Base-by-base conservation (phyloP, 1,139 yeast genomes). In the Debaryomyces coudertii region DNA sequence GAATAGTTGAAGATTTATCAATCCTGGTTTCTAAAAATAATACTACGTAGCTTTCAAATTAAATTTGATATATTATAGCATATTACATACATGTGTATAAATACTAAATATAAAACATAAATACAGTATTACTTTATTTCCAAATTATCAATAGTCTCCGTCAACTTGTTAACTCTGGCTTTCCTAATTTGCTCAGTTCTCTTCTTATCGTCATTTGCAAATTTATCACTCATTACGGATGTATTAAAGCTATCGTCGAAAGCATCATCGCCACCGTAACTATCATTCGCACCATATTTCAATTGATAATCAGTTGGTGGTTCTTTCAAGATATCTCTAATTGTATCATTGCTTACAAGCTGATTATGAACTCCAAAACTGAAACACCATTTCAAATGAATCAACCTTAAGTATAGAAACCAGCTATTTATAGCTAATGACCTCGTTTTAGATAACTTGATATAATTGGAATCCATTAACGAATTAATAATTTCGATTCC, bases 301-400 rank as follows among this genome's bases (percentile, higher is more conserved):
- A 47, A 49, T 44, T 66, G 66, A 47, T 59, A 73, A 25, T 64
- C 69, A 28, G 68, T 56, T 12, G 63, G 66, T 14, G 77, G 76
- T 44, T 73, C 79, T 48, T 65, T 69, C 51, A 79, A 65, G 24
- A 79, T 63, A 30, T 72, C 76, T 40, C 71, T 60, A 7, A 82
- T 66, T 23, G 63, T 68, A 6, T 73, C 73, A 58, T 80, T 83
- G 47, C 73, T 71, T 23, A 78, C 82, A 47, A 81, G 71, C 57
- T 86, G 90, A 49, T 73, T 73, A 54, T 83, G 87, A 14, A 85
- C 74, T 1, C 89, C 89, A 34, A 80, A 77, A 36, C 87, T 84
- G 57, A 82, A 85, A n/a, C 84, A 75, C 87, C 90, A 87, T 56
- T 81, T 80, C 58, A 86, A 71, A 52, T 80, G 83, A 47, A 83